A percentile compares a stretch with the other conserved stretches of the same genome.
phyloP scores from a whole-genome alignment of 164 flowering plant genomes.

The Kalanchoe fedtschenkoi region DNA sequence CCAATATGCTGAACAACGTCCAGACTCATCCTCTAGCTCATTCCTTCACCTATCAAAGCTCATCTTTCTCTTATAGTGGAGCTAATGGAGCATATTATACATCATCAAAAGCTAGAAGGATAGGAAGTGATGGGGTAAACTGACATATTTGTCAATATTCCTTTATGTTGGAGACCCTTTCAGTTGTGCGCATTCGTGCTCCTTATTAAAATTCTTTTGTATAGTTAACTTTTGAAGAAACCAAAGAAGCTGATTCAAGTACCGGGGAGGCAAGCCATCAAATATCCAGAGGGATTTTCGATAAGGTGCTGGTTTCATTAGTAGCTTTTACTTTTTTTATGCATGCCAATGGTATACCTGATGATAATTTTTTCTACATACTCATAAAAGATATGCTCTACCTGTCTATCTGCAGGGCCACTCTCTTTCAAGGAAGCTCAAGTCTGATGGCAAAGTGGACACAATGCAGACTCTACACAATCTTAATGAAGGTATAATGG shows the following conservation, averaged over 20 bases:
- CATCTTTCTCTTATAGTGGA: conserved; percentile 79
- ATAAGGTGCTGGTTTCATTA: conserved; percentile 25
- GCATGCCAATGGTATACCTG: background rate
- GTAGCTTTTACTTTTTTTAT: background rate
- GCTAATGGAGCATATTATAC: conserved; percentile 76
- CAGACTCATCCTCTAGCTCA: conserved; percentile 21
- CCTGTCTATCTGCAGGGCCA: conserved; percentile 30
- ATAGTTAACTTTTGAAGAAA: conserved; percentile 38
- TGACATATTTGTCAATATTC: conserved; percentile 11
- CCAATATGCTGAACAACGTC: conserved; percentile 3
- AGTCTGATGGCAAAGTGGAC: conserved; percentile 41
- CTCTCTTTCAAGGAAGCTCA: conserved; percentile 31
- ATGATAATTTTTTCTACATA: too few relatives aligned
- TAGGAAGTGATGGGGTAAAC: conserved; percentile 74
- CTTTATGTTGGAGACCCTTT: background rate
- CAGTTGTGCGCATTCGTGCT: background rate
- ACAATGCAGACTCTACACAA: conserved; percentile 51
- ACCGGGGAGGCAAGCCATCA: conserved; percentile 36
- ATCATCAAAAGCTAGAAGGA: conserved; percentile 58
- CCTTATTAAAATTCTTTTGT: background rate
- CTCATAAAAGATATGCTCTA: background rate
- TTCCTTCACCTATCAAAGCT: conserved; percentile 51
- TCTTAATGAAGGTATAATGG: conserved; percentile 37
- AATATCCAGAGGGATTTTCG: conserved; percentile 37
- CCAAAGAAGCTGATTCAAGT: conserved; percentile 38